Percentiles rank a stretch among this genome's conserved stretches.
Evolutionary conservation across 306 rosid genomes (phyloP).

Genomic region (Fragaria vesca): DNA sequence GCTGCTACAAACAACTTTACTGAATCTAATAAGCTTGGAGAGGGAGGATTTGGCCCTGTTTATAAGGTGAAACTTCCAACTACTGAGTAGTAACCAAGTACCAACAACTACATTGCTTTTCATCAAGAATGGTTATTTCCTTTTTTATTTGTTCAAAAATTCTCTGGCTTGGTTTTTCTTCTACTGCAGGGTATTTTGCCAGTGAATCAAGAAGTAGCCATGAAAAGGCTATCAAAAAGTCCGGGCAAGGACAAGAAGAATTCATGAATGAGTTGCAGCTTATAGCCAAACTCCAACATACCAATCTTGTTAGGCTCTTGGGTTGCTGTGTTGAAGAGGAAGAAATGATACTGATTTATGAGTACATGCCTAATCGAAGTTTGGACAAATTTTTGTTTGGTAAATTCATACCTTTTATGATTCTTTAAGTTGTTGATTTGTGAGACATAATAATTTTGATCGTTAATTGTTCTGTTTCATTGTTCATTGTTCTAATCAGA

Average conservation of each 20-base stretch:
- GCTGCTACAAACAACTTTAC: constrained; percentile 50
- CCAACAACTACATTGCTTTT: too few species aligned
- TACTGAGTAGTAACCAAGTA: too few species aligned
- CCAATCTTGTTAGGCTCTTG: constrained; percentile 42
- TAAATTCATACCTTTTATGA: too few species aligned
- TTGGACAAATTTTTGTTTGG: too few species aligned
- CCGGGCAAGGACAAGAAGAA: constrained; percentile 44
- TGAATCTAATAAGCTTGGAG: constrained; percentile 42
- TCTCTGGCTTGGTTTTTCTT: neutral
- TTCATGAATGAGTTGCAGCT: constrained; percentile 42
- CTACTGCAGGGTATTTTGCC: constrained; percentile 31
- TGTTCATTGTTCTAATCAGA: too few species aligned
- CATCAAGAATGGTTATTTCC: too few species aligned
- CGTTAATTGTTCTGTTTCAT: too few species aligned
- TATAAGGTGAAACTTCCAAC: constrained; percentile 34
- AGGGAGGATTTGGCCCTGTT: constrained; percentile 62
- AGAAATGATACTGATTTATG: constrained; percentile 31
- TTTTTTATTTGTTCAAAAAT: too few species aligned
- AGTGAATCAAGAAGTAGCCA: constrained; percentile 33
- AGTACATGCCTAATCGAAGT: too few species aligned
- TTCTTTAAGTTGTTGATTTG: too few species aligned
- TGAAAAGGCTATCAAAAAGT: constrained; percentile 49
- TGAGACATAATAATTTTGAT: too few species aligned
- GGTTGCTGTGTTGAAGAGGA: constrained; percentile 32
- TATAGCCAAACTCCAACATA: constrained; percentile 47